These are phyloP conservation scores for Trametes polyzona DNA, from an alignment of 1,284 basidiomycete species.

Conservation along the genomic window DNA sequence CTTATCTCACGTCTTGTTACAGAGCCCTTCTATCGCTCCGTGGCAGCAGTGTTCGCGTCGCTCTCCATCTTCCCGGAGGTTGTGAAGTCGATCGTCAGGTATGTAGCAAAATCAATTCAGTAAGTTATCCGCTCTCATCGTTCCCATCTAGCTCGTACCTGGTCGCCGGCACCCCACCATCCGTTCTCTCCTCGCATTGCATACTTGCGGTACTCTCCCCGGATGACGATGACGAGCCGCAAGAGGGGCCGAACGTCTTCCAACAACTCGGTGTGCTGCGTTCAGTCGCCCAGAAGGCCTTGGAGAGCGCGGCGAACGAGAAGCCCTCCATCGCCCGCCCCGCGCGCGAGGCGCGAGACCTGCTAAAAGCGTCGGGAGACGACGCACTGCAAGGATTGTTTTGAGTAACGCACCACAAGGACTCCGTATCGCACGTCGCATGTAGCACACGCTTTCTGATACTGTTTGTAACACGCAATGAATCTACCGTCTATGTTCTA, in stretches of 20 bases:
- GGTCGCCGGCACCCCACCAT: conserved; percentile 64
- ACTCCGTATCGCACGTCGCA: conserved; percentile 1
- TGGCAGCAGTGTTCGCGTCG: conserved; percentile 70
- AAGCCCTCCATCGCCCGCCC: conserved; percentile 80
- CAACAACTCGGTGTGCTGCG: conserved; percentile 63
- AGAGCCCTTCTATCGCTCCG: conserved; percentile 78
- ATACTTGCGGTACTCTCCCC: conserved; percentile 65
- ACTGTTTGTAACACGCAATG: conserved; percentile 3
- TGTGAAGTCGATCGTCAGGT: conserved; percentile 74
- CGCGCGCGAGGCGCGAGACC: conserved; percentile 83
- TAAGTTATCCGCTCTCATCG: neutral
- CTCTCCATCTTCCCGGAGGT: conserved; percentile 69
- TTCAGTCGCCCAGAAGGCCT: conserved; percentile 75
- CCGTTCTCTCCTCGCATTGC: conserved; percentile 65
- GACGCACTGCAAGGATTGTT: conserved; percentile 27
- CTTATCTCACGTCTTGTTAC: neutral
- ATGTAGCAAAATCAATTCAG: conserved; percentile 33
- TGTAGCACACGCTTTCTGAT: neutral
- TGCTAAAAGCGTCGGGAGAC: conserved; percentile 55
- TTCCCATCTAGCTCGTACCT: conserved; percentile 51
- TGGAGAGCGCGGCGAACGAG: conserved; percentile 73
- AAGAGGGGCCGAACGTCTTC: conserved; percentile 60
- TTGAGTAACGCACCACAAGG: conserved; percentile 9
- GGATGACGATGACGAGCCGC: conserved; percentile 45
- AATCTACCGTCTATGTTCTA: conserved; percentile 12